A percentile compares a stretch with the other conserved stretches of the same genome.
Evolutionary conservation across 2,329 filamentous ascomycete genomes (phyloP).

Genomic region (Curvularia hawaiiensis): DNA sequence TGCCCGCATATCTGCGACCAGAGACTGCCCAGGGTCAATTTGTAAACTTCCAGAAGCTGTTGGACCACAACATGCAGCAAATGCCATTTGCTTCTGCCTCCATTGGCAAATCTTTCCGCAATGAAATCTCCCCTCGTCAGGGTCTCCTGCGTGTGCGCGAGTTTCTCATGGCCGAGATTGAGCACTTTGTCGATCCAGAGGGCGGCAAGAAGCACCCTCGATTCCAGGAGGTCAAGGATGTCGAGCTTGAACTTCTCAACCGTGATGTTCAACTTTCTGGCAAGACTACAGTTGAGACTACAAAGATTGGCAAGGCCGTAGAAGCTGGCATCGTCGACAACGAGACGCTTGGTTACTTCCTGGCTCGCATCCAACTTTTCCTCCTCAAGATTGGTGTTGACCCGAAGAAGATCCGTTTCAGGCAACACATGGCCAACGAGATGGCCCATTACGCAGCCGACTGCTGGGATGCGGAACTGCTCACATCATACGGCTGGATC

Average conservation of each 20-base stretch:
- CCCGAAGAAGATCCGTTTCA: slow-evolving; percentile 85
- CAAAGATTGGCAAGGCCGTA: slow-evolving; percentile 87
- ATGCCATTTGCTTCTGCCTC: slow-evolving; percentile 98
- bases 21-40: slow-evolving; percentile 99
- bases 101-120: slow-evolving; percentile 97
- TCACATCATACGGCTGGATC: slow-evolving; percentile 94
- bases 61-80: slow-evolving; percentile 92
- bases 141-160: slow-evolving; percentile 94
- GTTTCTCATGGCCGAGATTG: slow-evolving; percentile 98
- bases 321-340: slow-evolving; percentile 85
- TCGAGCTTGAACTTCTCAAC: slow-evolving; percentile 84
- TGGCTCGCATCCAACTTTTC: slow-evolving; percentile 92
- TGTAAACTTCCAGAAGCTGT: slow-evolving; percentile 92
- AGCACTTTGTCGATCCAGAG: slow-evolving; percentile 95
- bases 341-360: slow-evolving; percentile 96
- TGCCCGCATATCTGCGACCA: slow-evolving; percentile 68
- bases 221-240: slow-evolving; percentile 82
- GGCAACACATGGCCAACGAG: slow-evolving; percentile 93
- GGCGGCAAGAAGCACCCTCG: slow-evolving; percentile 92
- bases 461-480: slow-evolving; percentile 96
- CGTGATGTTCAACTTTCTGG: slow-evolving; percentile 85
- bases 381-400: slow-evolving; percentile 87
- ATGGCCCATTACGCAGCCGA: slow-evolving; percentile 95
- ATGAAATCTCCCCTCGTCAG: slow-evolving; percentile 92
- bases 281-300: slow-evolving; percentile 74